Evolutionary conservation across 2,329 filamentous ascomycete genomes (phyloP).

Genomic region (Ceratocystiopsis minuta): DNA sequence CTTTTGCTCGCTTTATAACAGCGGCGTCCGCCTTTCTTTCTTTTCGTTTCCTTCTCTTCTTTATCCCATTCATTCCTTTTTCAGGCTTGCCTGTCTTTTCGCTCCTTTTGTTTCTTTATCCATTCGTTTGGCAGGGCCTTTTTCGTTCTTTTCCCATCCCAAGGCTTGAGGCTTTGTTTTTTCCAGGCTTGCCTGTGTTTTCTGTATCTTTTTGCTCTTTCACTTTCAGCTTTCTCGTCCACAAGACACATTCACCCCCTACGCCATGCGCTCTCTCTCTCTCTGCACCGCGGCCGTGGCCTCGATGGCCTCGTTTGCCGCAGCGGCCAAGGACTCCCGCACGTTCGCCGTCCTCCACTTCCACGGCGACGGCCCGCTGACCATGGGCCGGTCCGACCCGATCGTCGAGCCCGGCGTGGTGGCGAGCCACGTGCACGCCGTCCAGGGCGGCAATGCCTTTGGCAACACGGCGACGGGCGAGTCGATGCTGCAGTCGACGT

Average conservation of each 20-base stretch:
- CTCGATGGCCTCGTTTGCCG: slow-evolving; percentile 15
- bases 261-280: background rate
- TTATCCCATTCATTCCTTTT: background rate
- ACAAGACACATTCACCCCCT: background rate
- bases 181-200: too few relatives aligned
- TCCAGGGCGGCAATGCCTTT: slow-evolving; percentile 56
- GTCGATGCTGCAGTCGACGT: slow-evolving; percentile 40
- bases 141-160: too few relatives aligned
- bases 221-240: background rate
- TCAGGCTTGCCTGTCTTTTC: background rate
- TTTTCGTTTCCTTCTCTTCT: too few relatives aligned
- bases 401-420: slow-evolving; percentile 43
- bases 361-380: slow-evolving; percentile 44
- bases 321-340: slow-evolving; percentile 24
- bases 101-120: background rate
- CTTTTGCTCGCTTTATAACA: too few relatives aligned
- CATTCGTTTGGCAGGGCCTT: too few relatives aligned
- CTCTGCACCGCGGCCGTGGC: background rate
- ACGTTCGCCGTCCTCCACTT: slow-evolving; percentile 56
- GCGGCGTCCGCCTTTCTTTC: background rate
- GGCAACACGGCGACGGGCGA: slow-evolving; percentile 41
- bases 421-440: slow-evolving; percentile 48
- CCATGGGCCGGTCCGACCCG: slow-evolving; percentile 45
- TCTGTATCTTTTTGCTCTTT: too few relatives aligned
- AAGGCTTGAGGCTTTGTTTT: too few relatives aligned